Evolutionary conservation across 2,329 filamentous ascomycete genomes (phyloP).

Genomic region (Diaporthe sp.): DNA sequence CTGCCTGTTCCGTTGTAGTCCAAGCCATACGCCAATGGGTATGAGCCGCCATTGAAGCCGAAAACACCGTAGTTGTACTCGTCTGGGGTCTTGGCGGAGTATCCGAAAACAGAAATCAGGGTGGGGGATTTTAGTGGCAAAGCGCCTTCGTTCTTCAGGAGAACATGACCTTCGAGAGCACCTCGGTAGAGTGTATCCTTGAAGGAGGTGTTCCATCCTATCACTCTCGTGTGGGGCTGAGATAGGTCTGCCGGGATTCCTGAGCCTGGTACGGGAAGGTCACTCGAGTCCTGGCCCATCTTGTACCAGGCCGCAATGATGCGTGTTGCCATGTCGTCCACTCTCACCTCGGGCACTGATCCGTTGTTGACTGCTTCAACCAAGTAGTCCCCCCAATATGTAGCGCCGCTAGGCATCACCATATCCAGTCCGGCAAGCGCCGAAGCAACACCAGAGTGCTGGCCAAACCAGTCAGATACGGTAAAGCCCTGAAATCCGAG

Average conservation of each 20-base stretch:
- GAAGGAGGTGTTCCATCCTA: conserved; percentile 64
- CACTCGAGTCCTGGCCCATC: conserved; percentile 61
- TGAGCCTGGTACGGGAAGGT: conserved; percentile 60
- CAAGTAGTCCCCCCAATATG: conserved; percentile 66
- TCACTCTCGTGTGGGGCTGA: conserved; percentile 63
- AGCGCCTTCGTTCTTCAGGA: conserved; percentile 72
- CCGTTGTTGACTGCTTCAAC: conserved; percentile 71
- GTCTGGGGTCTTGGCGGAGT: conserved; percentile 66
- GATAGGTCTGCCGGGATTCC: conserved; percentile 65
- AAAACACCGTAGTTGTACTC: conserved; percentile 53
- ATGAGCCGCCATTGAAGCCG: conserved; percentile 55
- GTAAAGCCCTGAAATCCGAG: conserved; percentile 72
- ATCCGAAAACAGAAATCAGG: conserved; percentile 70
- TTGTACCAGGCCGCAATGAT: conserved; percentile 69
- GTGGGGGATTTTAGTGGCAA: conserved; percentile 66
- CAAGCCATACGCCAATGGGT: conserved; percentile 51
- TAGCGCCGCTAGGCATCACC: conserved; percentile 69
- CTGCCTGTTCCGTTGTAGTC: conserved; percentile 47
- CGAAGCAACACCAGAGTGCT: conserved; percentile 72
- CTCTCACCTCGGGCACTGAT: conserved; percentile 64
- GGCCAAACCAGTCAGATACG: conserved; percentile 73
- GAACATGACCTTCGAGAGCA: conserved; percentile 72
- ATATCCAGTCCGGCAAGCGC: conserved; percentile 78
- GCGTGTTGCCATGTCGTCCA: conserved; percentile 66
- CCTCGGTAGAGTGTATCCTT: conserved; percentile 61